Base-by-base conservation (phyloP, 331 rosid genomes). In the Stylosanthes scabra region DNA sequence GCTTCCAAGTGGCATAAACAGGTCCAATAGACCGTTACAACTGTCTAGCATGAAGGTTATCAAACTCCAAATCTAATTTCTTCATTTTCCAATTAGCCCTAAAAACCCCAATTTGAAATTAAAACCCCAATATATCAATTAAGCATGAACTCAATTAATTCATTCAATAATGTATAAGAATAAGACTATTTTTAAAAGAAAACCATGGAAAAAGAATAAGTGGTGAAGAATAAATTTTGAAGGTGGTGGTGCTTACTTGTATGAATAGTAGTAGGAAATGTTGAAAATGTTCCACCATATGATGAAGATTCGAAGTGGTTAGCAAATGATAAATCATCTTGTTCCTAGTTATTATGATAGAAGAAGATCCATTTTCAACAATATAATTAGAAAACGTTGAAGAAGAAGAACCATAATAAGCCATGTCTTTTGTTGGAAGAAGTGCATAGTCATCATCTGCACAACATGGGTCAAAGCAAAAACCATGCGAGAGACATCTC, bases 401-500 rank as follows among this genome's bases (percentile, higher is more conserved):
- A 20, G 25, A 20, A 61, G 25, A 20, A 20, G 85, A 44, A 62
- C 59, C 31, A 59, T 75, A 20, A 20, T 20, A 70, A 60, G 68
- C 39, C 54, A 64, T 46, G 29, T 28, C 8, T 7, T 8, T 37
- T 34, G 50, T 56, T 45, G n/a, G 14, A 0, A 31, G 20, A 15
- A 44, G 7, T 13, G 27, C 31, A 54, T 11, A 41, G 39, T 70
- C 68, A 68, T 8, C 56, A 20, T 20, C 25, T 20, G 25, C 25
- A 59, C 87, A 0, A 85, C 78, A 9, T 74, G 82, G 1, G 82
- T 81, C 80, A 86, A 68, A 80, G 90, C 87, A 3, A 84, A 78
- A 1, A 86, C 85, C 78, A 86, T 83, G 2, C n/a, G n/a, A 74
- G 82, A n/a, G 74, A 60, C 85, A 86, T 80, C 71, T 86, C 90